These are phyloP conservation scores for Huntiella omanensis DNA, from an alignment of 2,329 filamentous ascomycete genomes.

Conservation along the genomic window DNA sequence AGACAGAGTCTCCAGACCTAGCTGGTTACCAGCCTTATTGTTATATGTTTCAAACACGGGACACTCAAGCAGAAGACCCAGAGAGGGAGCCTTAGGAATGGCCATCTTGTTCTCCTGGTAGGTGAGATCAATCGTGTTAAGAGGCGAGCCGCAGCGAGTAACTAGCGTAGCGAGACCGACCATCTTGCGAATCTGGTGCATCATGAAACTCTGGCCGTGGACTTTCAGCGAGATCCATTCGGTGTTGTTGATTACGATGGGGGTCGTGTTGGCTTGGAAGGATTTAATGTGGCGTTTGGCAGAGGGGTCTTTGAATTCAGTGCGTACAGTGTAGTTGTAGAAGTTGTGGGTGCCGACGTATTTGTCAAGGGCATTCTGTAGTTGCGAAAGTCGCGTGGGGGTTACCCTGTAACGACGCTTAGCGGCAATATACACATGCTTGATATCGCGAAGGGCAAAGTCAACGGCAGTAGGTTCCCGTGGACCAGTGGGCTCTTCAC, in stretches of 20 bases:
- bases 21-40: conserved; percentile 42
- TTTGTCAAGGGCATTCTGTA: conserved; percentile 54
- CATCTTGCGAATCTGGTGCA: conserved; percentile 99
- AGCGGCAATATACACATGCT: conserved; percentile 61
- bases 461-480: conserved; percentile 31
- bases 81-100: conserved; percentile 82
- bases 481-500: conserved; percentile 12
- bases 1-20: conserved; percentile 50
- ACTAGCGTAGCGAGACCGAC: conserved; percentile 77
- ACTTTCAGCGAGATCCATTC: conserved; percentile 94
- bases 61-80: conserved; percentile 74
- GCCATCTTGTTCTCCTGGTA: conserved; percentile 57
- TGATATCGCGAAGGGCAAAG: conserved; percentile 47
- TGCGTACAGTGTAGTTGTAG: conserved; percentile 96
- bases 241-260: conserved; percentile 73
- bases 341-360: conserved; percentile 81
- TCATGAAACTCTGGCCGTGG: conserved; percentile 98
- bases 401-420: conserved; percentile 75
- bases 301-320: conserved; percentile 60
- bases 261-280: conserved; percentile 57
- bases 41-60: conserved; percentile 90
- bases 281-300: conserved; percentile 84
- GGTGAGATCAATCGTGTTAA: conserved; percentile 51
- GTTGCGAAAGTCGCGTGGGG: conserved; percentile 46
- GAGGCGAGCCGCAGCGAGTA: conserved; percentile 64